phyloP scores from a whole-genome alignment of 306 rosid genomes.

The Fragaria vesca region DNA sequence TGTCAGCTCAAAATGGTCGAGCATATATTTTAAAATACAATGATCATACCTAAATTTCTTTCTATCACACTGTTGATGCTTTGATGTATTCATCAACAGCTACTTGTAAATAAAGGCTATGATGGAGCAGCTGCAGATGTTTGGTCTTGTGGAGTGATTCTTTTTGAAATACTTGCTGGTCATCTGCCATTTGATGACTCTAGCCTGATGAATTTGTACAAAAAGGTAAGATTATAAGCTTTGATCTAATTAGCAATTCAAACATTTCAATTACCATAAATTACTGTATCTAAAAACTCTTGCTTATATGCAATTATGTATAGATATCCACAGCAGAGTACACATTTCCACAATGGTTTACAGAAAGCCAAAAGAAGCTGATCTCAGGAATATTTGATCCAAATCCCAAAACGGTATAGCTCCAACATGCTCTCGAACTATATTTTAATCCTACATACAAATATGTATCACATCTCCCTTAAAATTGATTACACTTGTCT shows the following conservation, averaged over 20 bases:
- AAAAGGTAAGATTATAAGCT: conserved; percentile 44
- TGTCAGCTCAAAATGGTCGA: background rate
- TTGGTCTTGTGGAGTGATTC: conserved; percentile 91
- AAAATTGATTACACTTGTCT: background rate
- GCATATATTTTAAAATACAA: background rate
- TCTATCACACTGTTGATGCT: conserved; percentile 1
- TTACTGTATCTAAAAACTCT: conserved; percentile 25
- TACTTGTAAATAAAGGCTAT: conserved; percentile 52
- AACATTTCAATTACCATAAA: conserved; percentile 10
- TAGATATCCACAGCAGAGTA: conserved; percentile 71
- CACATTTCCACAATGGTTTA: conserved; percentile 62
- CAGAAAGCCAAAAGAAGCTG: conserved; percentile 53
- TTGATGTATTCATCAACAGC: conserved; percentile 33
- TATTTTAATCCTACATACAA: conserved; percentile 9
- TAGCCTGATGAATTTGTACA: conserved; percentile 54
- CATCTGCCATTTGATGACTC: conserved; percentile 69
- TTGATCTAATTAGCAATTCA: background rate
- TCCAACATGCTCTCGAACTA: background rate
- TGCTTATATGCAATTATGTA: background rate
- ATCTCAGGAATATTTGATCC: conserved; percentile 62
- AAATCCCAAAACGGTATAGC: conserved; percentile 46
- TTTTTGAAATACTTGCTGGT: conserved; percentile 72
- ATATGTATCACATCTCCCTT: background rate
- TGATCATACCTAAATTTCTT: background rate
- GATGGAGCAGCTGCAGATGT: conserved; percentile 84